Conservation (phyloP, 169 alveolate species). For the Fabrea salina region DNA sequence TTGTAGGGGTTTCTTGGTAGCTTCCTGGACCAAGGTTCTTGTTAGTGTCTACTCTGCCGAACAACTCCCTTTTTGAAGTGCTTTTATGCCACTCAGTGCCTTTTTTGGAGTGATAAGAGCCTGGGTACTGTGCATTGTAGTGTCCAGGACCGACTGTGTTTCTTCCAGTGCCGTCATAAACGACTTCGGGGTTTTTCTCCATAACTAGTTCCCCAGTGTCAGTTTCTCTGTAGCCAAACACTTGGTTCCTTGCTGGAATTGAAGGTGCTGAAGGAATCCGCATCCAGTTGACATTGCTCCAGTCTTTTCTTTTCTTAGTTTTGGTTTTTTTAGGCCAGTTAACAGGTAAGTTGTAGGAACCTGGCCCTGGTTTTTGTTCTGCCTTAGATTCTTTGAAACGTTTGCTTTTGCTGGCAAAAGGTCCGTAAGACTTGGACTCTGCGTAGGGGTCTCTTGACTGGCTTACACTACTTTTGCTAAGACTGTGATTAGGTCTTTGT, state of each 20-base stretch:
- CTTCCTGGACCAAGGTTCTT: slow-evolving; percentile 61
- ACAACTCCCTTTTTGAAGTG: slow-evolving; percentile 34
- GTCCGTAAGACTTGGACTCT: too few species aligned
- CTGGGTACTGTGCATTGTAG: slow-evolving; percentile 53
- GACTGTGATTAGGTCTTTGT: slow-evolving; percentile 55
- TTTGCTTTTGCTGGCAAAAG: slow-evolving; percentile 49
- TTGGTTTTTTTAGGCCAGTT: not conserved
- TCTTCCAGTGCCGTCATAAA: slow-evolving; percentile 53
- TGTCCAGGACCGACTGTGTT: slow-evolving; percentile 79
- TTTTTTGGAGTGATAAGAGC: slow-evolving; percentile 39
- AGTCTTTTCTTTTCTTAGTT: slow-evolving; percentile 23
- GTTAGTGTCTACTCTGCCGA: not conserved
- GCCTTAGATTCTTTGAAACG: slow-evolving; percentile 35
- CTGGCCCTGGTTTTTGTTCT: slow-evolving; percentile 43
- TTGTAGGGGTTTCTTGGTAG: slow-evolving; percentile 38
- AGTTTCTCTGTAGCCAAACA: slow-evolving; percentile 56
- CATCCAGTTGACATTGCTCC: slow-evolving; percentile 33
- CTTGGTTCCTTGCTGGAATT: slow-evolving; percentile 58
- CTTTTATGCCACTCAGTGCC: slow-evolving; percentile 36
- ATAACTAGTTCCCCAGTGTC: slow-evolving; percentile 46
- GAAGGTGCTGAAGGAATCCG: slow-evolving; percentile 54
- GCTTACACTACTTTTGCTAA: slow-evolving; percentile 68
- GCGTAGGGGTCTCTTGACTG: too few species aligned
- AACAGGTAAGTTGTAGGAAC: slow-evolving; percentile 26
- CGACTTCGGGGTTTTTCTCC: slow-evolving; percentile 52